Evolutionary conservation across 2,329 filamentous ascomycete species (phyloP).

Genomic region (Arthrinium phaeospermum): DNA sequence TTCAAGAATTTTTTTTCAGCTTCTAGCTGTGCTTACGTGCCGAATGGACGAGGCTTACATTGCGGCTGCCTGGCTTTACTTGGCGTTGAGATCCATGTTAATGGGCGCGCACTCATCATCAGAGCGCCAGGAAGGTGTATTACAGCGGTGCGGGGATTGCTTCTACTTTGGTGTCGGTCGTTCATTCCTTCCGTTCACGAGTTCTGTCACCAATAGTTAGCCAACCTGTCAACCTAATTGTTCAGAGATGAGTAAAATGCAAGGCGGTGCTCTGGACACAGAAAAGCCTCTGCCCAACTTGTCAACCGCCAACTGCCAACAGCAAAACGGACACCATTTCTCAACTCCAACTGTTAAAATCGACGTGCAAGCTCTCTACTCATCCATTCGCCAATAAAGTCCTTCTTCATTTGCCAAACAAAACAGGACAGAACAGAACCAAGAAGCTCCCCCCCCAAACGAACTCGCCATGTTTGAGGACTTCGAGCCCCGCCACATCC

Average conservation of each 20-base stretch:
- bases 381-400: not conserved
- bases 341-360: not conserved
- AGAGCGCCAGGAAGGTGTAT: too few relatives aligned
- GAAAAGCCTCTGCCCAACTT: too few relatives aligned
- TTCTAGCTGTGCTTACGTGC: not conserved
- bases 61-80: not conserved
- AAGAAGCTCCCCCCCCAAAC: not conserved
- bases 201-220: not conserved
- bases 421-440: not conserved
- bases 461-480: not conserved
- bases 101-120: too few relatives aligned
- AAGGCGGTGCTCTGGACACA: too few relatives aligned
- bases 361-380: not conserved
- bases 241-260: too few relatives aligned
- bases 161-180: not conserved
- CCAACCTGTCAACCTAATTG: not conserved
- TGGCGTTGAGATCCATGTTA: too few relatives aligned
- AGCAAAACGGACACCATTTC: not conserved
- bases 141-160: too few relatives aligned
- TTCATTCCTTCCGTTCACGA: not conserved
- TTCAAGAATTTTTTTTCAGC: not conserved
- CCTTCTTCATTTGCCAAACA: not conserved
- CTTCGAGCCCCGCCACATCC: slow-evolving; percentile 23
- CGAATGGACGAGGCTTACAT: not conserved
- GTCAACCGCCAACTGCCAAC: too few relatives aligned